A percentile compares a stretch with the other conserved stretches of the same genome.
Evolutionary conservation across 2,329 filamentous ascomycete genomes (phyloP).

Genomic region (Sarocladium strictum): DNA sequence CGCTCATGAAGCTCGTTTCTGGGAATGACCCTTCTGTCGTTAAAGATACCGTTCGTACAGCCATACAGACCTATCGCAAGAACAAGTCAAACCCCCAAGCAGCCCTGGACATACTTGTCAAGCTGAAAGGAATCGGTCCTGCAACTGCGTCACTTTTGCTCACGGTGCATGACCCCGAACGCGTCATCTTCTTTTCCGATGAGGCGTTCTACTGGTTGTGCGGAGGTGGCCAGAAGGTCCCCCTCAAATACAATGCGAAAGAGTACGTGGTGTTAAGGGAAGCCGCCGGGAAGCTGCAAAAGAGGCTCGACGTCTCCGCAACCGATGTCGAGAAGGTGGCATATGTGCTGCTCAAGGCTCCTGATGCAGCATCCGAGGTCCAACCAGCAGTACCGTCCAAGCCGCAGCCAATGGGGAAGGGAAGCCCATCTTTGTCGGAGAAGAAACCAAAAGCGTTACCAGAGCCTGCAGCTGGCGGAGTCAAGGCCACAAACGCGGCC

Average conservation of each 20-base stretch:
- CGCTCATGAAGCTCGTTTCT: conserved; percentile 52
- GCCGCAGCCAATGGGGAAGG: neutral
- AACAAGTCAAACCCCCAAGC: conserved; percentile 31
- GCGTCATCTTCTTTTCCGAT: conserved; percentile 71
- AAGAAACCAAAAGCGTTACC: neutral
- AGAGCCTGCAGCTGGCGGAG: neutral
- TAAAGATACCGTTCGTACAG: conserved; percentile 42
- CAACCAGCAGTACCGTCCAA: neutral
- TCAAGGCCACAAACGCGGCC: neutral
- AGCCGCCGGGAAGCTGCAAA: conserved; percentile 34
- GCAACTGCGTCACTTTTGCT: conserved; percentile 73
- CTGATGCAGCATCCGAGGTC: neutral
- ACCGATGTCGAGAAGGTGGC: conserved; percentile 65
- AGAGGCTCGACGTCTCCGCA: conserved; percentile 48
- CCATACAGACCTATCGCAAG: conserved; percentile 39
- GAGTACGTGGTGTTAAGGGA: conserved; percentile 58
- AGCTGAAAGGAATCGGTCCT: conserved; percentile 69
- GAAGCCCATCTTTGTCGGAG: neutral
- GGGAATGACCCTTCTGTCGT: conserved; percentile 51
- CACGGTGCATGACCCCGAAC: conserved; percentile 52
- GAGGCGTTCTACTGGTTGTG: conserved; percentile 71
- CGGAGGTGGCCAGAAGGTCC: conserved; percentile 40
- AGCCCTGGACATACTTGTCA: conserved; percentile 48
- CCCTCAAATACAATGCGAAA: conserved; percentile 63
- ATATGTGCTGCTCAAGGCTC: conserved; percentile 55